Conservation (phyloP, 108 stramenopile genomes). For the Skeletonema marinoi region DNA sequence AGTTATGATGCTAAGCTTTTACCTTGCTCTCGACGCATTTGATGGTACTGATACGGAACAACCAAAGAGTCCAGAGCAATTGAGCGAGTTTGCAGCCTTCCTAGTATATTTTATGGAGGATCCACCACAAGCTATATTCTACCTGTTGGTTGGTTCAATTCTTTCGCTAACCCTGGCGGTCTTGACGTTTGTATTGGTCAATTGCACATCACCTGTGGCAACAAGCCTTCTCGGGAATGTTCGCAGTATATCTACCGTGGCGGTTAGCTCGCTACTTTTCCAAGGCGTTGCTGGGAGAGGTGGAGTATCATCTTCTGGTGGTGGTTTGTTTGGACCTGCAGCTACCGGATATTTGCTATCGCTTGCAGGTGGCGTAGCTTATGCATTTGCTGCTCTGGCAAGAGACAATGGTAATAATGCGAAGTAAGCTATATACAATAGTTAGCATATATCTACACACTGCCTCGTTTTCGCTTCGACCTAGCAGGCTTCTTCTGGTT, state of each 20-base stretch:
- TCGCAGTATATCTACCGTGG: slow-evolving; percentile 31
- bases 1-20: slow-evolving; percentile 24
- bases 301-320: background rate
- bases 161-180: slow-evolving; percentile 21
- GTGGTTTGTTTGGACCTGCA: slow-evolving; percentile 1
- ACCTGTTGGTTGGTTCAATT: slow-evolving; percentile 15
- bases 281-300: background rate
- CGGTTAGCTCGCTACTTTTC: slow-evolving; percentile 26
- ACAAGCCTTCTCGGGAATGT: slow-evolving; percentile 34
- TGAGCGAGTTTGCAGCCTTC: slow-evolving; percentile 16
- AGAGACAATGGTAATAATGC: background rate
- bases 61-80: background rate
- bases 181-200: slow-evolving; percentile 28
- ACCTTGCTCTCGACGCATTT: slow-evolving; percentile 23
- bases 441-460: background rate
- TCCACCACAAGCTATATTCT: slow-evolving; percentile 11
- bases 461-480: background rate
- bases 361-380: slow-evolving; percentile 18
- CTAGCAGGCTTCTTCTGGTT: background rate
- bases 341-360: slow-evolving; percentile 15
- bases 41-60: background rate
- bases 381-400: slow-evolving; percentile 15
- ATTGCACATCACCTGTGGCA: slow-evolving; percentile 34
- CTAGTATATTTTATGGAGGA: slow-evolving; percentile 10
- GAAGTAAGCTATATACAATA: background rate